Conservation (phyloP, 306 rosid species). For the Sicyos edulis region DNA sequence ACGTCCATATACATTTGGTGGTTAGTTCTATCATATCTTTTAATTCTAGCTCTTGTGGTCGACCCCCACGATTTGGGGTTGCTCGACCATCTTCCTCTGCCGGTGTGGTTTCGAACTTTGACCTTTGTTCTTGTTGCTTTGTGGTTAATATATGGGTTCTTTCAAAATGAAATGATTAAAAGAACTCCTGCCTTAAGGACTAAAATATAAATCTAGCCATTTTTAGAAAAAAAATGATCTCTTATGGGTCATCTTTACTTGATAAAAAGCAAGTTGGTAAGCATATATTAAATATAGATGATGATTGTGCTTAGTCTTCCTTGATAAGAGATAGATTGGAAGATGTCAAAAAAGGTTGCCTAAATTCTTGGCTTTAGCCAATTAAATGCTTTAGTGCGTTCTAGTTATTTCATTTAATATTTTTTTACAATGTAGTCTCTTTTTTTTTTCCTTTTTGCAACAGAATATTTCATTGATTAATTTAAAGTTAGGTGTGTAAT, state of each 20-base stretch:
- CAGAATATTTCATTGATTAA: not conserved
- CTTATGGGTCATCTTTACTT: not conserved
- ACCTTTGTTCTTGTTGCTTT: too few relatives aligned
- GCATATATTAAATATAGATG: not conserved
- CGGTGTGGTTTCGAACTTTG: too few relatives aligned
- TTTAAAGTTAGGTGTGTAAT: not conserved
- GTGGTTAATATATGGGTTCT: too few relatives aligned
- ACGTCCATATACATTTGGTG: too few relatives aligned
- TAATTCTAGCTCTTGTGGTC: too few relatives aligned
- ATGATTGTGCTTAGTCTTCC: conserved; percentile 9
- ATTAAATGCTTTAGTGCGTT: not conserved
- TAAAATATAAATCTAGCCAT: not conserved
- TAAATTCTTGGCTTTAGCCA: conserved; percentile 10
- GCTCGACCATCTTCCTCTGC: too few relatives aligned
- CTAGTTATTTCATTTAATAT: not conserved
- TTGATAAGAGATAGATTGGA: conserved; percentile 6
- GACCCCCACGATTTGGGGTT: too few relatives aligned
- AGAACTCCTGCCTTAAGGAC: not conserved
- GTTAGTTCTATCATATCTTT: too few relatives aligned
- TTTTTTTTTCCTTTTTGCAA: too few relatives aligned
- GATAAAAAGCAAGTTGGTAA: not conserved
- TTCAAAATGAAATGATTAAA: not conserved
- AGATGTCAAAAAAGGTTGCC: not conserved
- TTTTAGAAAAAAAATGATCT: not conserved
- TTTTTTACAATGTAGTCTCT: too few relatives aligned